Evolutionary conservation across 352 stramenopile species (phyloP).

Genomic region (Globisporangium echinulatum): DNA sequence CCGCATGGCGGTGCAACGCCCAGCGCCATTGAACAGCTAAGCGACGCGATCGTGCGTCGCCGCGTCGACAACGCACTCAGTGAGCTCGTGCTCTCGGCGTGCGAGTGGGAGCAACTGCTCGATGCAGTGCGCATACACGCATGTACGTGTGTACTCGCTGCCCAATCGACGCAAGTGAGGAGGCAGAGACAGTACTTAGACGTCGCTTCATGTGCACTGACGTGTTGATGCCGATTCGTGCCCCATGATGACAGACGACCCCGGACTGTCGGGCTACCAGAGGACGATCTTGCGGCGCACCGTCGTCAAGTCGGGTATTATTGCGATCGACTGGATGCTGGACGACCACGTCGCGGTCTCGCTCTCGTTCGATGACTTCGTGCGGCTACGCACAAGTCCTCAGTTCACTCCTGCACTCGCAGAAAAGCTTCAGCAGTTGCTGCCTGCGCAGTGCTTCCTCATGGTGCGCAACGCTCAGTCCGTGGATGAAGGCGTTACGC

Average conservation of each 20-base stretch:
- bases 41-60: slow-evolving; percentile 4
- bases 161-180: neutral
- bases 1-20: neutral
- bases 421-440: slow-evolving; percentile 22
- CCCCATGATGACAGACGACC: slow-evolving; percentile 1
- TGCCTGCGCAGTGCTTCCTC: slow-evolving; percentile 30
- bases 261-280: slow-evolving; percentile 19
- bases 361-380: slow-evolving; percentile 43
- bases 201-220: slow-evolving; percentile 1
- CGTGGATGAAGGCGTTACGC: too few species aligned
- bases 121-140: slow-evolving; percentile 12
- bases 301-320: slow-evolving; percentile 17
- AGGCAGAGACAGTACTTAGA: too few species aligned
- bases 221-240: slow-evolving; percentile 8
- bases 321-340: slow-evolving; percentile 31
- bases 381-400: slow-evolving; percentile 11
- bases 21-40: neutral
- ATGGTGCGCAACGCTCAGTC: slow-evolving; percentile 23
- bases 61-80: neutral
- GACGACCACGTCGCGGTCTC: slow-evolving; percentile 21
- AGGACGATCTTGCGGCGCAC: slow-evolving; percentile 20
- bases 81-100: slow-evolving; percentile 14
- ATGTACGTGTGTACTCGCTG: slow-evolving; percentile 10
- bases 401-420: neutral
- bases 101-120: slow-evolving; percentile 15